phyloP scores from a whole-genome alignment of 164 flowering plant species.

The Cinnamomum chago region DNA sequence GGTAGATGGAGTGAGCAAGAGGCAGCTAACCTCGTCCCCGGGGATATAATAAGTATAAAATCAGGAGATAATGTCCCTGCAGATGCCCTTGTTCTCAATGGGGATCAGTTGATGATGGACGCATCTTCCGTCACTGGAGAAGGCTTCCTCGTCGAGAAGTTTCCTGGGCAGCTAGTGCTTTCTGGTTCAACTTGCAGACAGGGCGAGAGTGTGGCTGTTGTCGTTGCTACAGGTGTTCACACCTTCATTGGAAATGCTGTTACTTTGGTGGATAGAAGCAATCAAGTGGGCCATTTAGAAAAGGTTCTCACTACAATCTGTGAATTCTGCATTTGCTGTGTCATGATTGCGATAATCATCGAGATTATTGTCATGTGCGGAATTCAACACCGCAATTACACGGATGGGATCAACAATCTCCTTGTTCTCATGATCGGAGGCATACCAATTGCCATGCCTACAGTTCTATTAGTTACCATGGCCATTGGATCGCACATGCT shows the following conservation, averaged over 20 bases:
- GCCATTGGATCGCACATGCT: slow-evolving; percentile 82
- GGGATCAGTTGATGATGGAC: slow-evolving; percentile 67
- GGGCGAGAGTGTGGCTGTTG: slow-evolving; percentile 74
- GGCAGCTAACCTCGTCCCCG: slow-evolving; percentile 67
- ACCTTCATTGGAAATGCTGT: slow-evolving; percentile 80
- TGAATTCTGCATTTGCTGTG: slow-evolving; percentile 67
- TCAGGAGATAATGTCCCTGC: slow-evolving; percentile 74
- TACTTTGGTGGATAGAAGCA: slow-evolving; percentile 68
- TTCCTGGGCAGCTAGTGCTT: slow-evolving; percentile 60
- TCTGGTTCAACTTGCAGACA: slow-evolving; percentile 78
- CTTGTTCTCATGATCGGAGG: slow-evolving; percentile 79
- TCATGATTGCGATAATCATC: slow-evolving; percentile 52
- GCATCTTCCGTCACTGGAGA: slow-evolving; percentile 74
- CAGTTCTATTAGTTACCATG: slow-evolving; percentile 78
- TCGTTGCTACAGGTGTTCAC: slow-evolving; percentile 73
- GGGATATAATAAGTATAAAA: slow-evolving; percentile 69
- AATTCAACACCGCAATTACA: slow-evolving; percentile 57
- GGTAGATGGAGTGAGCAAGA: slow-evolving; percentile 76
- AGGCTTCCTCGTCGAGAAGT: slow-evolving; percentile 62
- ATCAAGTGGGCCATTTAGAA: slow-evolving; percentile 54
- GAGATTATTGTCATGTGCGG: slow-evolving; percentile 73
- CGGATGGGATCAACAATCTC: slow-evolving; percentile 68
- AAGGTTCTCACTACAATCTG: slow-evolving; percentile 57
- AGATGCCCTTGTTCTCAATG: slow-evolving; percentile 79
- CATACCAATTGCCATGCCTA: slow-evolving; percentile 83